phyloP scores from a whole-genome alignment of 2,329 filamentous ascomycete genomes.

The Sporothrix schenckii region DNA sequence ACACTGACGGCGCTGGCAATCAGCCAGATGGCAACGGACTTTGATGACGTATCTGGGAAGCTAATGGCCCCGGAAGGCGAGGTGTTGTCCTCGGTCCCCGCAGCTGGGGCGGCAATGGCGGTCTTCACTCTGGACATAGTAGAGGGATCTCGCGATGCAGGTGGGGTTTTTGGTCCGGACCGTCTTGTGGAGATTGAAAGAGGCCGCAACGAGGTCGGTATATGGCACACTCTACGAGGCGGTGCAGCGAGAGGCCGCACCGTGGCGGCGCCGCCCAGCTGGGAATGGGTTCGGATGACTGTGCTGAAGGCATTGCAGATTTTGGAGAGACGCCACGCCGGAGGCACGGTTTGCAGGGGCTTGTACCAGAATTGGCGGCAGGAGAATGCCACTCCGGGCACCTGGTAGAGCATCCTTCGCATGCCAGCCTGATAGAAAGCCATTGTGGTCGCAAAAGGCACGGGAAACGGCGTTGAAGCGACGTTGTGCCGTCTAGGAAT shows the following conservation, averaged over 20 bases:
- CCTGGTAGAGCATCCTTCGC: constrained; percentile 38
- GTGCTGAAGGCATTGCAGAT: constrained; percentile 19
- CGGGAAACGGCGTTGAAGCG: background rate
- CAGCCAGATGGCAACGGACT: constrained; percentile 86
- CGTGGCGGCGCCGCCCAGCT: background rate
- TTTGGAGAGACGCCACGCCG: background rate
- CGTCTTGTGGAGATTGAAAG: background rate
- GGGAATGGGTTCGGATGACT: background rate
- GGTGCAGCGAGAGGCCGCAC: background rate
- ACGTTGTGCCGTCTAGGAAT: background rate
- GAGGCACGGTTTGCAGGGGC: constrained; percentile 34
- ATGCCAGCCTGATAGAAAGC: constrained; percentile 41
- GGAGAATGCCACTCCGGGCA: constrained; percentile 45
- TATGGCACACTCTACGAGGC: background rate
- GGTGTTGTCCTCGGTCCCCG: constrained; percentile 30
- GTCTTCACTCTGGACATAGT: constrained; percentile 27
- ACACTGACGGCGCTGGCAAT: constrained; percentile 88
- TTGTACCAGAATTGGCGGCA: constrained; percentile 54
- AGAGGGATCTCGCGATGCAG: constrained; percentile 15
- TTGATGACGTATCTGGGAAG: constrained; percentile 67
- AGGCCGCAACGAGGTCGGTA: background rate
- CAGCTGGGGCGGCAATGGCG: constrained; percentile 33
- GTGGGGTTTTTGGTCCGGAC: background rate
- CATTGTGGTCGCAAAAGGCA: constrained; percentile 35
- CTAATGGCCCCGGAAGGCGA: constrained; percentile 43